Base-by-base conservation (phyloP, 2,329 filamentous ascomycete genomes). In the Neonectria punicea region DNA sequence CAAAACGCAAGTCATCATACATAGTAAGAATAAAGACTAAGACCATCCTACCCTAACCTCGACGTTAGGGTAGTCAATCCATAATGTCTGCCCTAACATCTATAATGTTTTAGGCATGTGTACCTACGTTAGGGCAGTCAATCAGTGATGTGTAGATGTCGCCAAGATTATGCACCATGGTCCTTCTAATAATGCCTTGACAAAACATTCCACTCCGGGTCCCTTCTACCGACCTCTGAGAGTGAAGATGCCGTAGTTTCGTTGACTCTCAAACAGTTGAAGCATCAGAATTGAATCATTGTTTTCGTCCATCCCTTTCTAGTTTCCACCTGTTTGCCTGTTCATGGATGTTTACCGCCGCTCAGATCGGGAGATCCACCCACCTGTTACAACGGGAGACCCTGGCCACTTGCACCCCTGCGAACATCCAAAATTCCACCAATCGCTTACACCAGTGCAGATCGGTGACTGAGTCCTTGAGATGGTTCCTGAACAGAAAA, bases 341-440 rank as follows among this genome's bases (percentile, higher is more conserved):
- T 39, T 44, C 41, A 22, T 11, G 43, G 43, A 43, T 53, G 62
- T 53, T 56, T 61, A 16, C 41, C 30, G 59, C 59, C 67, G 6
- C 14, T 39, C 46, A 62, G 60, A 67, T 44, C 32, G 25, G 20
- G 14, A 54, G 65, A 54, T 66, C 71, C 71, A 70, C 69, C 56
- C 66, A 73, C 71, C 71, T 73, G 71, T 70, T 67, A 73, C 71
- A 72, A 53, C 43, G 32, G 53, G 28, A 34, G 16, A 53, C 28
- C 56, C 64, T 30, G 47, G 55, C 28, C 41, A 36, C 47, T 47
- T 14, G 46, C 62, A 22, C 69, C 71, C 58, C 30, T 71, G 68
- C 49, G 46, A 47, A 34, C 9, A n/a, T 63, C 36, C 14, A n/a
- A 41, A 67, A 55, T 73, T 63, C 71, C 71, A 73, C 71, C 71